Evolutionary conservation across 2,329 filamentous ascomycete species (phyloP).

Genomic region (Penicillium nordicum): DNA sequence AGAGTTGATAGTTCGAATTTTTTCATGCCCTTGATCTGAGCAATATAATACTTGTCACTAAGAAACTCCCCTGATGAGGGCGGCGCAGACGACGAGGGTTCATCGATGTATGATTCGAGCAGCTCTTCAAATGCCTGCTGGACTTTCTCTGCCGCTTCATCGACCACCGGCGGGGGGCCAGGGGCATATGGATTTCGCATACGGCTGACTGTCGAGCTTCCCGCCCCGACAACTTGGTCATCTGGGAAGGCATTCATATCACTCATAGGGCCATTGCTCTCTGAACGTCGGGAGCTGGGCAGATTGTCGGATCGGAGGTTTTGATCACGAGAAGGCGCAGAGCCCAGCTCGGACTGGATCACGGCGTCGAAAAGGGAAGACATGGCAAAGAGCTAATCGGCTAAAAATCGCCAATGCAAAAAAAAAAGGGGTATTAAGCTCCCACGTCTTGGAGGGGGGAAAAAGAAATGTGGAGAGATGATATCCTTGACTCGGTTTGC

Average conservation of each 20-base stretch:
- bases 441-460: not conserved
- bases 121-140: constrained; percentile 61
- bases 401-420: constrained; percentile 21
- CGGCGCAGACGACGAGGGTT: constrained; percentile 53
- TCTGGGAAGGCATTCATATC: constrained; percentile 60
- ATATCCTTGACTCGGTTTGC: constrained; percentile 7
- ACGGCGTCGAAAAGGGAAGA: constrained; percentile 43
- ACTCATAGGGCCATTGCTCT: constrained; percentile 51
- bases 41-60: constrained; percentile 63
- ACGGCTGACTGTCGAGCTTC: constrained; percentile 48
- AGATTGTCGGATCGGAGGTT: constrained; percentile 40
- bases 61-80: constrained; percentile 55
- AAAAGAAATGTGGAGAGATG: constrained; percentile 14
- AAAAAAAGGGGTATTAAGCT: constrained; percentile 14
- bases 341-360: constrained; percentile 42
- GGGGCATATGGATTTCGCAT: constrained; percentile 49
- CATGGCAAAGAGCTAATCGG: constrained; percentile 33
- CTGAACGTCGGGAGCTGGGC: constrained; percentile 54
- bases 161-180: constrained; percentile 58
- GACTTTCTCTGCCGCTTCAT: constrained; percentile 61
- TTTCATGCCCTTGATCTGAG: constrained; percentile 61
- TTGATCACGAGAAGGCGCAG: constrained; percentile 28
- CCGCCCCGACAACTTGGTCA: constrained; percentile 58
- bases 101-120: constrained; percentile 59
- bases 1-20: constrained; percentile 62